Percentiles rank a stretch among this genome's conserved stretches.
phyloP scores from a whole-genome alignment of 345 rosid genomes.

The Salix caprea region DNA sequence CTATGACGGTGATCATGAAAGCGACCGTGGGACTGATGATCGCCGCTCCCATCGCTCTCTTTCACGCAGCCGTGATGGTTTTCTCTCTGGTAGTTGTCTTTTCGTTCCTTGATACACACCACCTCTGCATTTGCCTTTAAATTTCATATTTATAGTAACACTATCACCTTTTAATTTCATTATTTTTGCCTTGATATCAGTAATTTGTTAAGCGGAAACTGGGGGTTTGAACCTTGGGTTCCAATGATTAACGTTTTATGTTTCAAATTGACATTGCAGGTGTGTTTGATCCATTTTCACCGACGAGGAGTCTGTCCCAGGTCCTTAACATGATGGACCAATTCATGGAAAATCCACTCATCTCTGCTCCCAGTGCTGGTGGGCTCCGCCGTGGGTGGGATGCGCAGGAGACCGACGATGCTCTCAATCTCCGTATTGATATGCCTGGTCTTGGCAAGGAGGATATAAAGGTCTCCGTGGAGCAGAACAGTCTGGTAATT shows the following conservation, averaged over 20 bases:
- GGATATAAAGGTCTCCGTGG: constrained; percentile 43
- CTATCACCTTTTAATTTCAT: not conserved
- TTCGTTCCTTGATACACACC: not conserved
- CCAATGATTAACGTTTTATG: too few species aligned
- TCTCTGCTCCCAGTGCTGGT: constrained; percentile 26
- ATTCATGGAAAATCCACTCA: constrained; percentile 43
- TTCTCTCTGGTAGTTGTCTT: constrained; percentile 28
- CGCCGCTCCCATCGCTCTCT: constrained; percentile 15
- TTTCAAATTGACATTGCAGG: constrained; percentile 3
- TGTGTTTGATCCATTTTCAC: constrained; percentile 43
- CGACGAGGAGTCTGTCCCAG: constrained; percentile 59
- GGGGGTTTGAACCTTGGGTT: too few species aligned
- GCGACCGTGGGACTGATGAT: constrained; percentile 19
- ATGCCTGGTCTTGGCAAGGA: constrained; percentile 54
- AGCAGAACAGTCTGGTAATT: constrained; percentile 57
- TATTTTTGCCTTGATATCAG: not conserved
- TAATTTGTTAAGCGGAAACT: too few species aligned
- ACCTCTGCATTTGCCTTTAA: too few species aligned
- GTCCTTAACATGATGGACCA: constrained; percentile 65
- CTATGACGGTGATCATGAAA: constrained; percentile 10
- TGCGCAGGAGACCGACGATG: constrained; percentile 45
- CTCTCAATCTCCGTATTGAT: constrained; percentile 36
- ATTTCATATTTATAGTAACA: too few species aligned
- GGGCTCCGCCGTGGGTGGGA: constrained; percentile 45
- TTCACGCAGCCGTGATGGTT: constrained; percentile 13